Evolutionary conservation across 2,329 filamentous ascomycete genomes (phyloP).

Genomic region (Trichoderma cornu-damae): DNA sequence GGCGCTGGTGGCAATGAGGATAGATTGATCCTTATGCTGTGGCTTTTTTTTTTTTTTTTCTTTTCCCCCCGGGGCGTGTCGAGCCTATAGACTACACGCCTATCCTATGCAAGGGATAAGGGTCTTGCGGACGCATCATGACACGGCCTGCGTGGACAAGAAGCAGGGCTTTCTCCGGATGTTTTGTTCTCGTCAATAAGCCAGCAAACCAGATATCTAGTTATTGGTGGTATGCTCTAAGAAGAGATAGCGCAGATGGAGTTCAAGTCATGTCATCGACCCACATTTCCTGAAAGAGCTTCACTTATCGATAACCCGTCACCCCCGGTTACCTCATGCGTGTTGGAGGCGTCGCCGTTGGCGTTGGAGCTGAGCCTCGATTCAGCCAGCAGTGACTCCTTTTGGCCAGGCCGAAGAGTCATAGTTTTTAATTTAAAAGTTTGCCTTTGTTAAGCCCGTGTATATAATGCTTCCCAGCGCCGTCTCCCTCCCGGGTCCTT

Average conservation of each 20-base stretch:
- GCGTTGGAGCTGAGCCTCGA: conserved; percentile 1
- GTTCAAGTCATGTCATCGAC: conserved; percentile 13
- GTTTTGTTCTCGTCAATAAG: not conserved
- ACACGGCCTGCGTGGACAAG: not conserved
- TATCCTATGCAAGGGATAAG: not conserved
- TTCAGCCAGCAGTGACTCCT: conserved; percentile 13
- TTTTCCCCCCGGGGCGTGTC: too few species aligned
- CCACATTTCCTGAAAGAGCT: not conserved
- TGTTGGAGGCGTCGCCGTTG: not conserved
- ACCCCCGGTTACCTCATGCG: not conserved
- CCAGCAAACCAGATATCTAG: not conserved
- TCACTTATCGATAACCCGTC: conserved; percentile 20
- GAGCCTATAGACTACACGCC: not conserved
- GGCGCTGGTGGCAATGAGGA: not conserved
- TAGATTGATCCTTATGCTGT: not conserved
- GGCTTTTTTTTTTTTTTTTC: not conserved
- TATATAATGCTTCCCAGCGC: not conserved
- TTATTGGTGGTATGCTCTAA: conserved; percentile 8
- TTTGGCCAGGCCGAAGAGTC: conserved; percentile 8
- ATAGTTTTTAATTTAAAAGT: not conserved
- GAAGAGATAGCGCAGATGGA: not conserved
- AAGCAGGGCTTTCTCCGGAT: not conserved
- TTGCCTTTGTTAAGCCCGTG: not conserved
- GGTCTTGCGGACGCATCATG: not conserved
- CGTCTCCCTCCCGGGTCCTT: not conserved